Percentiles rank a stretch among this genome's conserved stretches.
Evolutionary conservation across 2,329 filamentous ascomycete species (phyloP).

Genomic region (Verticillium isaacii): DNA sequence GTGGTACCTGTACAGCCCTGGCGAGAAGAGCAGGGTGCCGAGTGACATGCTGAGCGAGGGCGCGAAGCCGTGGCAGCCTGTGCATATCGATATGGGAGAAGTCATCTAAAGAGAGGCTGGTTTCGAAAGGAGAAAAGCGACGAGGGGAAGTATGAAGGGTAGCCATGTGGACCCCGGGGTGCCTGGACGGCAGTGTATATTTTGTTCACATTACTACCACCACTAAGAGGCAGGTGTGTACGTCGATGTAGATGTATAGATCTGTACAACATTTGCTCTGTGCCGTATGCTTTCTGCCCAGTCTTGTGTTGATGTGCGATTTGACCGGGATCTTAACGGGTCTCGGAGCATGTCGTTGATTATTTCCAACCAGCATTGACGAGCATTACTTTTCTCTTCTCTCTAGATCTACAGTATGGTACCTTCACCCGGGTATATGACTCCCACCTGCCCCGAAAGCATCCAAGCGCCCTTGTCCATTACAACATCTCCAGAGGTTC

Average conservation of each 20-base stretch:
- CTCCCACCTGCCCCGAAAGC: not conserved
- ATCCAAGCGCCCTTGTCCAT: not conserved
- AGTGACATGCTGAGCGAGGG: constrained; percentile 63
- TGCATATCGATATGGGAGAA: constrained; percentile 67
- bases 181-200: constrained; percentile 8
- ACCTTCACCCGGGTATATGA: not conserved
- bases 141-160: not conserved
- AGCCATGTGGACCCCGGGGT: not conserved
- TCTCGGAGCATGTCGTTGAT: not conserved
- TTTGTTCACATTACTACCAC: constrained; percentile 4
- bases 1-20: constrained; percentile 94
- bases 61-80: constrained; percentile 60
- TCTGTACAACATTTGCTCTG: constrained; percentile 2
- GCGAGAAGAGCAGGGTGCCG: constrained; percentile 57
- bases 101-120: constrained; percentile 42
- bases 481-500: constrained; percentile 1
- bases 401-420: not conserved
- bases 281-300: not conserved
- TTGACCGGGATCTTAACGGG: too few species aligned
- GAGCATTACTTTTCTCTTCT: not conserved
- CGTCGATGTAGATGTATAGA: constrained; percentile 2
- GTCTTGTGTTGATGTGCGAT: not conserved
- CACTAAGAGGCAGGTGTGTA: not conserved
- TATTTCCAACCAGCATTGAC: too few species aligned
- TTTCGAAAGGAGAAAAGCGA: not conserved